Base-by-base conservation (phyloP, 768 basidiomycete species). In the Cantharellus anzutake region DNA sequence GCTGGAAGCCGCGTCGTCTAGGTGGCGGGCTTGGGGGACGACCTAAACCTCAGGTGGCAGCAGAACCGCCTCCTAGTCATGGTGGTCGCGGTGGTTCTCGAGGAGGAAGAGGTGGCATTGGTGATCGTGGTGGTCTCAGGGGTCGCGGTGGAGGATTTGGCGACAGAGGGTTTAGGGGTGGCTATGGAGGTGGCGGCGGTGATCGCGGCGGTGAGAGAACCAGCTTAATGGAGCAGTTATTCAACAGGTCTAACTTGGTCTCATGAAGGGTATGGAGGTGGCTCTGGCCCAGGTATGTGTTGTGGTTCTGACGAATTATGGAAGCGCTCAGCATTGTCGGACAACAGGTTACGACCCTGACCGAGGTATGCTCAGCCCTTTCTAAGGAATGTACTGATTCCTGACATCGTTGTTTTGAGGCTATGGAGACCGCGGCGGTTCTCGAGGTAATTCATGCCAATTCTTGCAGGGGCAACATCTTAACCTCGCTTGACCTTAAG, bases 11-110 rank as follows among this genome's bases (percentile, higher is more conserved):
- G 1, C 84, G 91, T 56, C 82, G 93, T 58, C 75, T 98, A 0
- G 96, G 94, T 20, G 96, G 96, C n/a, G 96, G 96, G 3, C 78
- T 98, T n/a, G 96, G 96, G n/a, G 96, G 96, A 37, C 79, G 94
- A 61, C 91, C 93, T 20, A 98, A 98, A 69, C 70, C 69, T 2
- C 63, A 68, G 29, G 66, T 66, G 20, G 80, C 79, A 14, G 66
- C 68, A 0, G 79, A 78, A 60, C 70, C 74, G n/a, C 64, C 71
- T 20, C 66, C 71, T 5, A 71, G 73, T 4, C 72, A 75, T n/a
- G 73, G 75, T 14, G 73, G 74, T 0, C 71, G 74, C 56, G 71
- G 76, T 4, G 71, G 75, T 11, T 73, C 76, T 39, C 64, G 70
- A 38, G 70, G 74, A 34, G 72, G 73, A 14, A 11, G 65, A 0